Conservation (phyloP, 2,329 filamentous ascomycete species). For the Pseudogymnoascus sp. region DNA sequence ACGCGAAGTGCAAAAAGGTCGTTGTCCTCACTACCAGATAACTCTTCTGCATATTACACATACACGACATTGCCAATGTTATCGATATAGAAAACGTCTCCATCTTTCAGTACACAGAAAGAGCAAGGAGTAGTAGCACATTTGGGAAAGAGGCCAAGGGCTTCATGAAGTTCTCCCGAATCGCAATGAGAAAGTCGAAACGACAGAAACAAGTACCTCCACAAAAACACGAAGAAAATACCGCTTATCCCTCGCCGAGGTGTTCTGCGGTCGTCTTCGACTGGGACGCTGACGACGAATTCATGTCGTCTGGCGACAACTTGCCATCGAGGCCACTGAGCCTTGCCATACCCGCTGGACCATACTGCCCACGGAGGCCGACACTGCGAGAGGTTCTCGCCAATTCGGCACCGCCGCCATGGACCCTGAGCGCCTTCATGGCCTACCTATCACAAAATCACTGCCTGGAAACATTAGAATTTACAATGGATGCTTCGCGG, state of each 20-base stretch:
- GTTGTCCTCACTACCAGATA: neutral
- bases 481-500: conserved; percentile 85
- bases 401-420: conserved; percentile 78
- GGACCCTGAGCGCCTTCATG: conserved; percentile 88
- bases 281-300: conserved; percentile 41
- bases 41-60: neutral
- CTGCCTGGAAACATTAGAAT: conserved; percentile 92
- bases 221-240: conserved; percentile 22
- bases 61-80: neutral
- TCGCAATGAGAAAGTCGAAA: conserved; percentile 30
- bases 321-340: conserved; percentile 38
- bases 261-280: conserved; percentile 28
- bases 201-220: conserved; percentile 26
- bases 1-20: neutral
- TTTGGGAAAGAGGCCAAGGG: neutral
- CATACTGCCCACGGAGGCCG: conserved; percentile 54
- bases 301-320: conserved; percentile 39
- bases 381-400: conserved; percentile 80
- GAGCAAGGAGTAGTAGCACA: neutral
- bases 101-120: neutral
- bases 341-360: conserved; percentile 34
- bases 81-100: neutral
- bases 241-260: conserved; percentile 20
- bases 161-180: conserved; percentile 28
- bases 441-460: conserved; percentile 95